phyloP scores from a whole-genome alignment of 805 yeast species.

The Metschnikowia borealis region DNA sequence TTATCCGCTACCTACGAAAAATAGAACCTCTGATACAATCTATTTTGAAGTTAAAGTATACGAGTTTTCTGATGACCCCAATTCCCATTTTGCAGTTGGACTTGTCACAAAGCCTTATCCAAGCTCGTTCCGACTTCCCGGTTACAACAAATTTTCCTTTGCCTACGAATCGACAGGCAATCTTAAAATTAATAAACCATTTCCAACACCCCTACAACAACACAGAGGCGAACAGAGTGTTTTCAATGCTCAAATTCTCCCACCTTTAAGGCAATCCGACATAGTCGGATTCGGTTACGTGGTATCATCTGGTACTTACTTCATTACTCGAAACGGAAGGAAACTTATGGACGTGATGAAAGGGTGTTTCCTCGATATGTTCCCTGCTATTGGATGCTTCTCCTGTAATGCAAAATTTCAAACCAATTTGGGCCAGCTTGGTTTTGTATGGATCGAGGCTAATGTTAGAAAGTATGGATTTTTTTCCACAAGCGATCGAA shows the following conservation, averaged over 20 bases:
- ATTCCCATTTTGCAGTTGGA: slow-evolving; percentile 60
- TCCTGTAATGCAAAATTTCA: slow-evolving; percentile 41
- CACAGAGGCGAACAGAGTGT: slow-evolving; percentile 39
- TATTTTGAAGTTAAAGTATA: slow-evolving; percentile 57
- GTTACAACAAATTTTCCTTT: slow-evolving; percentile 63
- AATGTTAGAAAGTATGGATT: slow-evolving; percentile 55
- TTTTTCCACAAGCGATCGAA: slow-evolving; percentile 44
- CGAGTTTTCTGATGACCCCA: slow-evolving; percentile 30
- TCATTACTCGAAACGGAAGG: slow-evolving; percentile 54
- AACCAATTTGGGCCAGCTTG: slow-evolving; percentile 42
- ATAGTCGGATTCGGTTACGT: slow-evolving; percentile 55
- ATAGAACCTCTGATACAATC: slow-evolving; percentile 39
- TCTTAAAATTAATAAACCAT: slow-evolving; percentile 62
- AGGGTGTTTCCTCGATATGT: slow-evolving; percentile 46
- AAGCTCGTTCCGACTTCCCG: slow-evolving; percentile 63
- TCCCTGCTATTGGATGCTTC: slow-evolving; percentile 53
- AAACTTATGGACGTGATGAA: slow-evolving; percentile 48
- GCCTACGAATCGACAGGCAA: slow-evolving; percentile 74
- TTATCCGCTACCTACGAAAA: slow-evolving; percentile 35
- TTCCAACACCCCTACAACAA: slow-evolving; percentile 45
- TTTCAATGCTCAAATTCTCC: slow-evolving; percentile 44
- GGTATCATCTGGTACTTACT: slow-evolving; percentile 45
- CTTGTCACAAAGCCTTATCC: slow-evolving; percentile 73
- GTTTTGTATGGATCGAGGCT: slow-evolving; percentile 47
- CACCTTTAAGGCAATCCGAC: slow-evolving; percentile 50